Evolutionary conservation across 805 yeast species (phyloP), one percentile per base, ranked within the genome.

Genomic region (Saturnispora hagleri): DNA sequence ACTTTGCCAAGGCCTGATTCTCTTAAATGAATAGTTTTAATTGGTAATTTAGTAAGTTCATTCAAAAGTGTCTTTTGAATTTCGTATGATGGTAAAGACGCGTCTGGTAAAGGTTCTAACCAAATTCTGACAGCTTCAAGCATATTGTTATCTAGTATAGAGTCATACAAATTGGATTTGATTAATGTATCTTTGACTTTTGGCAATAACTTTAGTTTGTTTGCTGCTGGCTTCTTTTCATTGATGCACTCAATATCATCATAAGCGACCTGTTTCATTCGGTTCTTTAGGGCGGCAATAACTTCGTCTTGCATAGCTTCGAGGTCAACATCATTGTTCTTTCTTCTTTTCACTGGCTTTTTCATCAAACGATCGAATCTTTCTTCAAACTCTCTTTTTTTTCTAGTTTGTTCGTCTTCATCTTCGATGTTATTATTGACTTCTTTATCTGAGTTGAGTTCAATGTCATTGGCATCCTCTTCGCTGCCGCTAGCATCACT

Each of bases 71-170:
- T 90, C 66, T 85, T 88, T 67, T 93, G 99, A 58, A 93, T 91
- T 67, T 89, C 96, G 70, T 86, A 93, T 1, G 96, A 90, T n/a
- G 99, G 99, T 69, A 93, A 75, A 10, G 97, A 88, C 45, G 95
- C 96, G 73, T 95, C 98, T 3, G 99, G 99, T 60, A 93, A 75
- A 31, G 99, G 99, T 68, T 93, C 99, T 53, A 93, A 75, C 99
- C 99, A 93, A 66, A 89, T 83, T 60, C 98, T 79, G 27, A 93
- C 90, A 48, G 96, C 91, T 61, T 91, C 97, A 54, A 93, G 73
- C 60, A 93, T 69, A 67, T 93, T 93, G 66, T 93, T 93, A 71
- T 93, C 99, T 62, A 93, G 75, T 53, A 93, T 88, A 28, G 96
- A 85, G 63, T 91, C 96, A 34, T 96, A 90, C 60, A 93, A 74